phyloP scores from a whole-genome alignment of 805 yeast genomes.

The Sugiyamaella lignohabitans region DNA sequence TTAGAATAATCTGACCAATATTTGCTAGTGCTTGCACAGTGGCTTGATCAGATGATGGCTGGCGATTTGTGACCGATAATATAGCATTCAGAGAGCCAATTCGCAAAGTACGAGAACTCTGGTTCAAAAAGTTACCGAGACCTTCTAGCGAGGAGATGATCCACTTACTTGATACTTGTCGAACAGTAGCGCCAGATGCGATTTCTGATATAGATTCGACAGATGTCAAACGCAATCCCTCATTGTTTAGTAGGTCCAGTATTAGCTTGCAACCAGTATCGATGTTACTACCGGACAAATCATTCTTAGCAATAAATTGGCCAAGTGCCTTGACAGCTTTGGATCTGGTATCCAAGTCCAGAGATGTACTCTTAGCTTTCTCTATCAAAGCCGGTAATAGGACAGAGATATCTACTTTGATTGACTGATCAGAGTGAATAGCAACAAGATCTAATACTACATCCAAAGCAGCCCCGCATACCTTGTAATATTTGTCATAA shows the following conservation, averaged over 20 bases:
- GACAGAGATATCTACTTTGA: too few species aligned
- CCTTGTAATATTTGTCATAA: conserved; percentile 33
- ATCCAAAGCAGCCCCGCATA: conserved; percentile 31
- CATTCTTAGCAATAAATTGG: conserved; percentile 21
- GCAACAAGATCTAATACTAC: conserved; percentile 25
- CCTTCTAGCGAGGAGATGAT: conserved; percentile 14
- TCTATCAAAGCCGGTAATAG: conserved; percentile 30
- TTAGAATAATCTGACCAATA: not conserved
- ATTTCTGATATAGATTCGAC: conserved; percentile 25
- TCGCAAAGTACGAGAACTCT: conserved; percentile 23
- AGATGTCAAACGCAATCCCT: conserved; percentile 32
- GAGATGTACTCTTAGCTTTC: conserved; percentile 32
- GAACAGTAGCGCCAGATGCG: conserved; percentile 6
- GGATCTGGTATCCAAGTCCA: conserved; percentile 35
- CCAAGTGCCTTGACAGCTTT: conserved; percentile 33
- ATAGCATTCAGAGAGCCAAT: conserved; percentile 20
- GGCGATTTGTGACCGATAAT: not conserved
- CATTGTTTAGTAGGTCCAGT: conserved; percentile 31
- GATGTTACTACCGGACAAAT: conserved; percentile 25
- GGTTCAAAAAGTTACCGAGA: conserved; percentile 19
- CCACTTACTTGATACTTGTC: conserved; percentile 21
- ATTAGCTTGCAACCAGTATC: conserved; percentile 30
- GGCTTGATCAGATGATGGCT: not conserved
- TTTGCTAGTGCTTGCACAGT: not conserved
- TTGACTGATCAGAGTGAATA: not conserved